Conservation (phyloP, 2,329 filamentous ascomycete genomes). For the Clarireedia monteithiana region DNA sequence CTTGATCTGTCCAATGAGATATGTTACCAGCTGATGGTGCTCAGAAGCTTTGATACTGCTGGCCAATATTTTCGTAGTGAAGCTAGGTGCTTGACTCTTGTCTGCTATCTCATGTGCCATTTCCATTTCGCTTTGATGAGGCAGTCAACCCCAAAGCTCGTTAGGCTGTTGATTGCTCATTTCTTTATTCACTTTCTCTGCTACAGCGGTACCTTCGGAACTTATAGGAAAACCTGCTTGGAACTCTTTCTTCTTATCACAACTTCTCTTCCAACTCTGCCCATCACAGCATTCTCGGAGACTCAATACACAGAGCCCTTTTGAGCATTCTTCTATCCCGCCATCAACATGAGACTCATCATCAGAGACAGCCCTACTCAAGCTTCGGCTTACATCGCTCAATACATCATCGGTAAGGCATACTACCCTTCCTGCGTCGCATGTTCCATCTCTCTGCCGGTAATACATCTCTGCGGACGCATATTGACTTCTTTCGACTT, state of each 20-base stretch:
- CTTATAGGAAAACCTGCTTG: too few species aligned
- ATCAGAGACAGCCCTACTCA: slow-evolving; percentile 64
- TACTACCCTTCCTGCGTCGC: too few species aligned
- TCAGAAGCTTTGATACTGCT: neutral
- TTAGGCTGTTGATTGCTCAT: neutral
- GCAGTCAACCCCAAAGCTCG: neutral
- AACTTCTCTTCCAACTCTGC: neutral
- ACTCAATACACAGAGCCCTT: neutral
- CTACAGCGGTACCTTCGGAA: neutral
- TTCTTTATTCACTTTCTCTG: neutral
- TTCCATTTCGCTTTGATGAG: neutral
- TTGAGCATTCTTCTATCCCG: neutral
- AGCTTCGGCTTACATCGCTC: slow-evolving; percentile 69
- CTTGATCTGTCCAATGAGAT: slow-evolving; percentile 3
- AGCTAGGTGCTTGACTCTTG: neutral
- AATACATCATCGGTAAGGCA: slow-evolving; percentile 64
- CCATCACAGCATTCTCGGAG: neutral
- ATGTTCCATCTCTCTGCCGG: neutral
- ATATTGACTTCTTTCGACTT: neutral
- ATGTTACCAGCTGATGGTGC: neutral
- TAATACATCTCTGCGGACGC: neutral
- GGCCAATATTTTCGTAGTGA: neutral
- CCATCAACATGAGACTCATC: slow-evolving; percentile 65
- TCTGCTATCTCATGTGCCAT: neutral
- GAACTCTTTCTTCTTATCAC: neutral